phyloP scores from a whole-genome alignment of 176 grass and related monocot genomes.

The Oryza meyeriana region DNA sequence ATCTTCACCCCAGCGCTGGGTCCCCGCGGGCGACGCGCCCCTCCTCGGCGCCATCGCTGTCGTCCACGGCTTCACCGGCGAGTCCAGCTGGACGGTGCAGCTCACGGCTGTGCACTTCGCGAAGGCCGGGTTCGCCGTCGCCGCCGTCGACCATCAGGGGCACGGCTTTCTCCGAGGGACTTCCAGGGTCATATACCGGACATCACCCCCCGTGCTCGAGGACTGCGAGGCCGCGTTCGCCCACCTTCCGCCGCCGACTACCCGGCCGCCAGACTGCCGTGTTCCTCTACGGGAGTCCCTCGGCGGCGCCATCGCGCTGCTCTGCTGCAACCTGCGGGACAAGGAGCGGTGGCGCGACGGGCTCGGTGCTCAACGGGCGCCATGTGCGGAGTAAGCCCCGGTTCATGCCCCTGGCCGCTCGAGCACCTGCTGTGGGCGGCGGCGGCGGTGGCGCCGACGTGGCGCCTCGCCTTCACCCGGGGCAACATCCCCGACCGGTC shows the following conservation, averaged over 20 bases:
- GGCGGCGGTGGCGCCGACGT: slow-evolving; percentile 58
- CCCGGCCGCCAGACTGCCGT: slow-evolving; percentile 63
- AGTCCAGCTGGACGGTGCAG: slow-evolving; percentile 71
- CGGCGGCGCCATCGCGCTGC: slow-evolving; percentile 76
- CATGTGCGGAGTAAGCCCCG: slow-evolving; percentile 88
- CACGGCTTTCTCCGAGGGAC: slow-evolving; percentile 87
- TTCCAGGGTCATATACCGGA: slow-evolving; percentile 61
- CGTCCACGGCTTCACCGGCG: slow-evolving; percentile 79
- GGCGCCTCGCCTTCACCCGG: slow-evolving; percentile 66
- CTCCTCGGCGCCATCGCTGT: slow-evolving; percentile 58
- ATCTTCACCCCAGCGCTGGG: slow-evolving; percentile 89
- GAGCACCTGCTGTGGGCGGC: slow-evolving; percentile 66
- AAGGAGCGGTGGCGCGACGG: slow-evolving; percentile 53
- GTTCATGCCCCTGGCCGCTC: slow-evolving; percentile 85
- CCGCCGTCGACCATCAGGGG: slow-evolving; percentile 80
- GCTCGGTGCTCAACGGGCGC: slow-evolving; percentile 74
- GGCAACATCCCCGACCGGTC: slow-evolving; percentile 73
- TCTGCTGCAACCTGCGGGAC: slow-evolving; percentile 62
- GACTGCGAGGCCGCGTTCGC: slow-evolving; percentile 86
- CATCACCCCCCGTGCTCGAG: slow-evolving; percentile 61
- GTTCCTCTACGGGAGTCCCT: slow-evolving; percentile 96
- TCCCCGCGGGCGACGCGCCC: slow-evolving; percentile 3
- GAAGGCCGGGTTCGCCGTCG: slow-evolving; percentile 70
- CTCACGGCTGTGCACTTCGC: slow-evolving; percentile 78
- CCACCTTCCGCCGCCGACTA: slow-evolving; percentile 66